Conservation (phyloP, 495 filamentous ascomycete species). For the Pyronema domesticum region DNA sequence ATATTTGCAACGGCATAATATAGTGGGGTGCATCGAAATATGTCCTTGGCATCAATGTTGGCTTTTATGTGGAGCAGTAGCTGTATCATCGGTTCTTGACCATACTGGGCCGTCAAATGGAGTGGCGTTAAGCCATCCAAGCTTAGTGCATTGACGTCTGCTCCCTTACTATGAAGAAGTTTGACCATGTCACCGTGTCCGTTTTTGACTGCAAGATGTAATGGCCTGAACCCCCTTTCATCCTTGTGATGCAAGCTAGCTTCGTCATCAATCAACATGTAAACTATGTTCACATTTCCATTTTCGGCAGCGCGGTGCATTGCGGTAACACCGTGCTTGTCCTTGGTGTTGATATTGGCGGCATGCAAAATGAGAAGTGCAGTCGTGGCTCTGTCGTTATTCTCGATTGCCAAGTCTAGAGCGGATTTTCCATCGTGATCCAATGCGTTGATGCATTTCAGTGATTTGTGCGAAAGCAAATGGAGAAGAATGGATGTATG, state of each 20-base stretch:
- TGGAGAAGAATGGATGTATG: too few species aligned
- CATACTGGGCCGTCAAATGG: too few species aligned
- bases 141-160: not conserved
- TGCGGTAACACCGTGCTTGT: not conserved
- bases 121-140: too few species aligned
- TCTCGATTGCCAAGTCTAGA: slow-evolving; percentile 5
- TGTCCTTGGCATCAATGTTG: not conserved
- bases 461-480: too few species aligned
- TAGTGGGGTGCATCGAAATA: not conserved
- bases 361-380: slow-evolving; percentile 8
- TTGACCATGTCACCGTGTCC: slow-evolving; percentile 10
- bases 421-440: too few species aligned
- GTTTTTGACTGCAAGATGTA: slow-evolving; percentile 8
- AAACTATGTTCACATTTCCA: not conserved
- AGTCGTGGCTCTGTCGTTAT: not conserved
- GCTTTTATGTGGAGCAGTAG: too few species aligned
- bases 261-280: not conserved
- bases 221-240: slow-evolving; percentile 7
- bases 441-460: too few species aligned
- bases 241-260: not conserved
- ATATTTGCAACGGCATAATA: slow-evolving; percentile 4
- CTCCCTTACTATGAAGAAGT: not conserved
- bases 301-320: slow-evolving; percentile 2
- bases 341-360: not conserved
- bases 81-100: too few species aligned